phyloP scores from a whole-genome alignment of 139 green algal genomes.

The Picochlorum costavermella region DNA sequence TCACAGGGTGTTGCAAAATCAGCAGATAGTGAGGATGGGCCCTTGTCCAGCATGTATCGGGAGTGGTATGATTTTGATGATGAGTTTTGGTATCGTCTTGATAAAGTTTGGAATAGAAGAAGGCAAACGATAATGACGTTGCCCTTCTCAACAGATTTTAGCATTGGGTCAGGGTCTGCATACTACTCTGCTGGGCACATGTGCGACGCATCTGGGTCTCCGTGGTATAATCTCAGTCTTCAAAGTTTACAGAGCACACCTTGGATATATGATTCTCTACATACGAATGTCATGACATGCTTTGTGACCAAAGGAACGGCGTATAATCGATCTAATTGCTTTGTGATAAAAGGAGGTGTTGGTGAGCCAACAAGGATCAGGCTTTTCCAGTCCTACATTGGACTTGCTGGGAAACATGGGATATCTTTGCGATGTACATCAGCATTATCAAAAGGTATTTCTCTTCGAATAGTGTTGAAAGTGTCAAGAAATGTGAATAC shows the following conservation, averaged over 20 bases:
- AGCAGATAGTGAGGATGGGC: not conserved
- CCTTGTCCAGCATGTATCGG: not conserved
- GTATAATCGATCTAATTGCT: not conserved
- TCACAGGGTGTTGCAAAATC: not conserved
- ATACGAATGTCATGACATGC: not conserved
- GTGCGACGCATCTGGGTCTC: not conserved
- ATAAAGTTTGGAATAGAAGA: not conserved
- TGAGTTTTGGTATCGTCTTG: conserved; percentile 17
- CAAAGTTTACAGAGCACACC: conserved; percentile 15
- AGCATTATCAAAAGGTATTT: not conserved
- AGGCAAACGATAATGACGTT: not conserved
- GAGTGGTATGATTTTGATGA: conserved; percentile 19
- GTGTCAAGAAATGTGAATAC: not conserved
- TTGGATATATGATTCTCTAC: not conserved
- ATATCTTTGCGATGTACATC: not conserved
- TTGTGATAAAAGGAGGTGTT: not conserved
- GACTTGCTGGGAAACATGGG: not conserved
- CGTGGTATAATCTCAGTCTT: conserved; percentile 21
- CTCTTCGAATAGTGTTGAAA: not conserved
- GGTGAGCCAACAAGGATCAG: not conserved
- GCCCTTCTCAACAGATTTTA: conserved; percentile 20
- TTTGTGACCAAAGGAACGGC: not conserved
- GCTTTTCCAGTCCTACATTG: not conserved
- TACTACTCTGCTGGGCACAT: conserved; percentile 2
- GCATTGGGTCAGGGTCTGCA: conserved; percentile 2